Conservation (phyloP, 129 eudicot genomes). For the Helianthus tuberosus region DNA sequence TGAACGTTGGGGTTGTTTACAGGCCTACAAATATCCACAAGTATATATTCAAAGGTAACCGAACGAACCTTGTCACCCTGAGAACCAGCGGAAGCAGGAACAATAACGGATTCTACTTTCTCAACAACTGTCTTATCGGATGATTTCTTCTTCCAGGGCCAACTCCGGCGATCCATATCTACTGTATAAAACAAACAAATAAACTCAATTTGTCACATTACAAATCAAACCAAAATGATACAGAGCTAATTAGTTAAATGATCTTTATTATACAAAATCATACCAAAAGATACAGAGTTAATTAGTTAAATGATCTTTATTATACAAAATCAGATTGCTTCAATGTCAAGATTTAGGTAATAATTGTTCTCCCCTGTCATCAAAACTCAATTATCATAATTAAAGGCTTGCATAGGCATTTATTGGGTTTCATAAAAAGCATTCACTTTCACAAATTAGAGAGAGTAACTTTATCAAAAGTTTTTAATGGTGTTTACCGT, state of each 20-base stretch:
- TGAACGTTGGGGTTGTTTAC: too few relatives aligned
- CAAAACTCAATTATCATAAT: conserved; percentile 15
- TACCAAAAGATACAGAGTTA: conserved; percentile 6
- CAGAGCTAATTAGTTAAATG: background rate
- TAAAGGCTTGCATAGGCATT: conserved; percentile 30
- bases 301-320: background rate
- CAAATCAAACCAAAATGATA: conserved; percentile 18
- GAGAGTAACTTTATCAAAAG: conserved; percentile 7
- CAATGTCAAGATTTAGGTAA: conserved; percentile 18
- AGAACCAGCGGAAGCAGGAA: conserved; percentile 48
- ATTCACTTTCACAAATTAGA: conserved; percentile 28
- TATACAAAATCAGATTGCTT: conserved; percentile 3
- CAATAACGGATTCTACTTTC: conserved; percentile 60
- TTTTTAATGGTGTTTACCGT: conserved; percentile 3
- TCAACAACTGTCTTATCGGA: conserved; percentile 74
- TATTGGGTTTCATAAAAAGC: conserved; percentile 28
- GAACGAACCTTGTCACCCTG: conserved; percentile 68
- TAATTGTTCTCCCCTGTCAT: background rate
- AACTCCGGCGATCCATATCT: conserved; percentile 90
- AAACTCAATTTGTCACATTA: background rate
- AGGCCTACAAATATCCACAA: background rate
- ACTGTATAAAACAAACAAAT: conserved; percentile 22
- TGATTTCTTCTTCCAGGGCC: conserved; percentile 99
- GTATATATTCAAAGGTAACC: background rate
- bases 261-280: background rate